A percentile compares a stretch with the other conserved stretches of the same genome.
Conservation (phyloP, 306 rosid species). For the Morella rubra region DNA sequence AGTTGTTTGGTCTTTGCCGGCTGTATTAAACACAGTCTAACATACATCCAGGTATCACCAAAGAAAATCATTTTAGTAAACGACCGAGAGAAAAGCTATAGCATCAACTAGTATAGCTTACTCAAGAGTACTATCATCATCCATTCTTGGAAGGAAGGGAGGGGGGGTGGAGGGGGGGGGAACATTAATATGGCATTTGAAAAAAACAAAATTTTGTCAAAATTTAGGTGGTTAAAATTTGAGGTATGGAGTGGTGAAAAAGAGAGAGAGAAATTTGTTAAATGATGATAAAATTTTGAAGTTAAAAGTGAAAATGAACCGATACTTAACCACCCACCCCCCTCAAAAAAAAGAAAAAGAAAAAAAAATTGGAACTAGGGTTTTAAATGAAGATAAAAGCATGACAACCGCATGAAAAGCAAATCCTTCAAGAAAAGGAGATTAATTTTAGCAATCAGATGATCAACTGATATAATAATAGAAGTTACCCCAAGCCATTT, state of each 20-base stretch:
- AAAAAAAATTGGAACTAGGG: too few relatives aligned
- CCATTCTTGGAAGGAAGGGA: background rate
- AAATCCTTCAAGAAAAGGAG: slow-evolving; percentile 1
- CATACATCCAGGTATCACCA: background rate
- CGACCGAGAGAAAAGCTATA: background rate
- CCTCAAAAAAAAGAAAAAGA: too few relatives aligned
- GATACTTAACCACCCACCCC: too few relatives aligned
- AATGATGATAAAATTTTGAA: too few relatives aligned
- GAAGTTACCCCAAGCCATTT: slow-evolving; percentile 5
- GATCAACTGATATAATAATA: background rate
- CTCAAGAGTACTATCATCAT: background rate
- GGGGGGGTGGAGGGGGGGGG: too few relatives aligned
- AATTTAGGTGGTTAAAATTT: too few relatives aligned
- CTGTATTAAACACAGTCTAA: background rate
- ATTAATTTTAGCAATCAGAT: slow-evolving; percentile 12
- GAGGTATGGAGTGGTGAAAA: too few relatives aligned
- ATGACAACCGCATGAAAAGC: slow-evolving; percentile 5
- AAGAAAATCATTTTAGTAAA: background rate
- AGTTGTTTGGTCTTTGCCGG: background rate
- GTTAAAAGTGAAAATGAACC: too few relatives aligned
- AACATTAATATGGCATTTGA: too few relatives aligned
- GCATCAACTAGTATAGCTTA: background rate
- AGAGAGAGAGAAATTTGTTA: too few relatives aligned
- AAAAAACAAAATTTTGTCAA: too few relatives aligned
- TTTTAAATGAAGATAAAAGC: background rate